phyloP scores from a whole-genome alignment of 2,329 filamentous ascomycete genomes.

The Paracamarosporium sp. region DNA sequence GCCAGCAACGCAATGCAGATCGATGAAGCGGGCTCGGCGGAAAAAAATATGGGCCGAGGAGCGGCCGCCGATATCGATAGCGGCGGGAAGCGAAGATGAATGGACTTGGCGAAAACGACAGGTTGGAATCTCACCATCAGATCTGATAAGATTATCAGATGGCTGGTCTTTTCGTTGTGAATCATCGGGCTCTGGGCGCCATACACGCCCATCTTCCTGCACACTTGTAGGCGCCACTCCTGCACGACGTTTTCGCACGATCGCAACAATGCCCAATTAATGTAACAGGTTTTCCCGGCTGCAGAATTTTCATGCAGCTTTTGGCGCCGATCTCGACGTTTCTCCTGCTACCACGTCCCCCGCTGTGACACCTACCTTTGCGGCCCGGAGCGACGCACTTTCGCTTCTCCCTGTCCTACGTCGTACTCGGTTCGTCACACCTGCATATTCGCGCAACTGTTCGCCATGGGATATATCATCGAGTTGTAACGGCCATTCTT shows the following conservation, averaged over 20 bases:
- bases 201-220: constrained; percentile 12
- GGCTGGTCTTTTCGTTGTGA: constrained; percentile 23
- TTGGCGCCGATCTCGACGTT: constrained; percentile 29
- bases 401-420: constrained; percentile 26
- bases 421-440: constrained; percentile 17
- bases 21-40: not conserved
- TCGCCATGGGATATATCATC: constrained; percentile 25
- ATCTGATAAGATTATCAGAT: constrained; percentile 33
- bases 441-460: constrained; percentile 10
- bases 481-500: constrained; percentile 24
- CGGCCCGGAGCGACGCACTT: constrained; percentile 19
- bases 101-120: constrained; percentile 2
- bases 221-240: constrained; percentile 15
- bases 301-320: constrained; percentile 33
- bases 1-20: constrained; percentile 2
- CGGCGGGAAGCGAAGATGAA: not conserved
- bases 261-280: constrained; percentile 19
- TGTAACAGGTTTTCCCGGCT: constrained; percentile 26
- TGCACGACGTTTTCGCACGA: constrained; percentile 23
- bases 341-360: constrained; percentile 25
- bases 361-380: constrained; percentile 20
- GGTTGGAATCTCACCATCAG: constrained; percentile 32
- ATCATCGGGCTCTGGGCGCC: not conserved
- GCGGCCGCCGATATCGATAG: constrained; percentile 9
- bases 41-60: constrained; percentile 17